Base-by-base conservation (phyloP, 768 basidiomycete genomes). In the Boletus subcaerulescens region DNA sequence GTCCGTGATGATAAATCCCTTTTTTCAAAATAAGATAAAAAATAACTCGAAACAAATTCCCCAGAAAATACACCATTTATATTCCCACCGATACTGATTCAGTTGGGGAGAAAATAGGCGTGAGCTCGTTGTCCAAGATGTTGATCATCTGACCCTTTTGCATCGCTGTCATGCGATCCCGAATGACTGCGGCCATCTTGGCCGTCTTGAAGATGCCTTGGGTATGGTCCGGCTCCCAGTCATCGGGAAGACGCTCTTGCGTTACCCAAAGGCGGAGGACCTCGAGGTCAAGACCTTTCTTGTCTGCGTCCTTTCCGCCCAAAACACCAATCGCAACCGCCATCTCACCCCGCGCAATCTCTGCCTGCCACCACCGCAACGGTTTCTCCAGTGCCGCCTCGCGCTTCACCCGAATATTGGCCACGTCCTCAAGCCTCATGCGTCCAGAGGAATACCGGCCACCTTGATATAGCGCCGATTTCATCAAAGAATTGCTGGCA, bases 341-440 rank as follows among this genome's bases (percentile, higher is more conserved):
- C 75, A 86, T 82, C 66, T 88, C 86, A 9, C 84, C 84, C 15
- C 84, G 76, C 3, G 85, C 86, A 50, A 87, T 77, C 68, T 85
- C 83, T 0, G 77, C 77, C 55, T 83, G 82, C 24, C 81, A 45
- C 22, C 60, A 38, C 39, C 71, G 72, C 26, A 86, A 63, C 0
- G 73, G 71, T 1, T 59, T 61, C 0, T 18, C 2, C 17, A 74
- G 78, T 9, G 65, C 56, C 24, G 65, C 68, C 61, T 87, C 84
- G 20, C 85, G 72, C 45, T 80, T 72, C 5, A 80, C 66, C 5
- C 85, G 75, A 14, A 80, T 76, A 38, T 75, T 71, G 15, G 80
- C 83, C 12, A 85, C 75, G 57, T 71, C 68, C 10, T 63, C 35
- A 15, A 64, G 50, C 5, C 61, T 67, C 60, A 73, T 66, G 65